A percentile compares a stretch with the other conserved stretches of the same genome.
phyloP scores from a whole-genome alignment of 768 basidiomycete species.

The Termitomyces sp. region DNA sequence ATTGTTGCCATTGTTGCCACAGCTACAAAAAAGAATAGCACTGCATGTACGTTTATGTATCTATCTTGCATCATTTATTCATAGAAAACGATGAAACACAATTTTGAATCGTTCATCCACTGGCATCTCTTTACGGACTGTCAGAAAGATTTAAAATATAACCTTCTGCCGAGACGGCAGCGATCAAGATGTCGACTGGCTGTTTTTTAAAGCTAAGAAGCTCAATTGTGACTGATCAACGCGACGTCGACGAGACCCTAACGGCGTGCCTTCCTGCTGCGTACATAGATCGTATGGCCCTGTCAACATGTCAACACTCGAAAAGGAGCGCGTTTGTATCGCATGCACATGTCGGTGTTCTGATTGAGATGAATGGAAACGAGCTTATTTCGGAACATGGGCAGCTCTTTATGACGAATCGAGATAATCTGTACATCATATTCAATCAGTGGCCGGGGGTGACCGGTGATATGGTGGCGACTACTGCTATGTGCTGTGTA shows the following conservation, averaged over 20 bases:
- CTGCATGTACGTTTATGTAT: constrained; percentile 13
- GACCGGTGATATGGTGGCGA: background rate
- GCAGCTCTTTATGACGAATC: background rate
- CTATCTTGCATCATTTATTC: constrained; percentile 13
- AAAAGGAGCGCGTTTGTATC: background rate
- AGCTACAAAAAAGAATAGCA: background rate
- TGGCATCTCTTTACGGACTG: no score
- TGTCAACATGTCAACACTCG: background rate
- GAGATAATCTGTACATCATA: background rate
- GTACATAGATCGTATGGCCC: background rate
- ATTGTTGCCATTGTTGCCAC: background rate
- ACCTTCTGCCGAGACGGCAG: background rate
- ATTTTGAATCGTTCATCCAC: no score
- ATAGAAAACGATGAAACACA: no score
- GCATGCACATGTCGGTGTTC: background rate
- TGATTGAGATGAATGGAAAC: constrained; percentile 6
- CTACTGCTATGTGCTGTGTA: background rate
- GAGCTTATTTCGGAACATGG: background rate
- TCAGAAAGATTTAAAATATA: background rate
- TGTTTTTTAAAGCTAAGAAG: background rate
- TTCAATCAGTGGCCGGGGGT: background rate
- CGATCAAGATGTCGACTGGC: background rate
- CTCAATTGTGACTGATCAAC: background rate
- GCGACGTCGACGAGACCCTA: background rate
- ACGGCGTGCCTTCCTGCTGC: background rate